Evolutionary conservation across 176 grass and related monocot species (phyloP).

Genomic region (Metroxylon sagu): DNA sequence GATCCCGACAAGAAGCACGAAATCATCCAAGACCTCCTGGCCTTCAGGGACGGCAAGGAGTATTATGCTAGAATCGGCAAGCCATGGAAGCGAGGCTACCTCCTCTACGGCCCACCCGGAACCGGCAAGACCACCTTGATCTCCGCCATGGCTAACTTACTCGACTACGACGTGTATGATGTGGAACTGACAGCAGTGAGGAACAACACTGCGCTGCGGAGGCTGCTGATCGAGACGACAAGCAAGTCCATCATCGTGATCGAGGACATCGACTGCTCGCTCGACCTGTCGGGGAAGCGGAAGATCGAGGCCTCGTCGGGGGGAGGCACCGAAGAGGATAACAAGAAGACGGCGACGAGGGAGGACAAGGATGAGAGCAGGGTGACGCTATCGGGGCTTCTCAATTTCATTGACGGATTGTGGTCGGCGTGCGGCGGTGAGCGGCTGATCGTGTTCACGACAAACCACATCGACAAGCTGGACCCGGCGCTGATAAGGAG

Average conservation of each 20-base stretch:
- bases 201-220: constrained; percentile 6
- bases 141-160: constrained; percentile 13
- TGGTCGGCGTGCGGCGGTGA: constrained; percentile 15
- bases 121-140: constrained; percentile 23
- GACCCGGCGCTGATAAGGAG: constrained; percentile 13
- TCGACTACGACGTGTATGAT: constrained; percentile 18
- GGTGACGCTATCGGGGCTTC: constrained; percentile 9
- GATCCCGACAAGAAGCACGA: constrained; percentile 10
- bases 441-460: constrained; percentile 13
- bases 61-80: constrained; percentile 16
- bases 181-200: not conserved
- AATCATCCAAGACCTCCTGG: constrained; percentile 12
- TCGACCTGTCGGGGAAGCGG: not conserved
- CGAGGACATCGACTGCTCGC: constrained; percentile 11
- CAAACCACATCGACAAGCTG: constrained; percentile 7
- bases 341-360: not conserved
- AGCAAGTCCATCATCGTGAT: constrained; percentile 13
- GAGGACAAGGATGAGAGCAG: not conserved
- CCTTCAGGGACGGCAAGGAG: constrained; percentile 5
- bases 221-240: constrained; percentile 14
- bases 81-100: constrained; percentile 15
- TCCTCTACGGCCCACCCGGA: constrained; percentile 10
- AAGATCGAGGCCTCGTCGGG: no score
- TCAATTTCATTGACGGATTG: constrained; percentile 20
- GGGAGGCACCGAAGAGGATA: not conserved